Percentiles rank a stretch among this genome's conserved stretches.
phyloP scores from a whole-genome alignment of 441 rosid species.

The Isatis lusitanica region DNA sequence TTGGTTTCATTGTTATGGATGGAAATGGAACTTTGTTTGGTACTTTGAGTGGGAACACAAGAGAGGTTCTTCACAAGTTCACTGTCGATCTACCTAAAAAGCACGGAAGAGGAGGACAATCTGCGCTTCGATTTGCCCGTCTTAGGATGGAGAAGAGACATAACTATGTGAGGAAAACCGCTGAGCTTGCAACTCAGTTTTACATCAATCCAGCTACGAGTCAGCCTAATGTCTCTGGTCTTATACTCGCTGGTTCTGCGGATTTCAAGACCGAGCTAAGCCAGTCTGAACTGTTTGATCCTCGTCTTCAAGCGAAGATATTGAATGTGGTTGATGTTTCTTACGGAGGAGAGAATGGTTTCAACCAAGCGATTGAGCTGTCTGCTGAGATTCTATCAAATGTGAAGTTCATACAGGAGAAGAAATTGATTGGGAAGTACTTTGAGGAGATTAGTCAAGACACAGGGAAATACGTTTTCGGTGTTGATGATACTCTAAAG shows the following conservation, averaged over 20 bases:
- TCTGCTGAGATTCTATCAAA: constrained; percentile 75
- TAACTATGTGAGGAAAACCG: constrained; percentile 87
- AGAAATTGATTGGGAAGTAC: constrained; percentile 88
- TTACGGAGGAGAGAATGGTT: constrained; percentile 90
- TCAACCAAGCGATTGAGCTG: constrained; percentile 88
- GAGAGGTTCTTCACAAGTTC: constrained; percentile 84
- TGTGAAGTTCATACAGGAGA: constrained; percentile 90
- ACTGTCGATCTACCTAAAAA: constrained; percentile 86
- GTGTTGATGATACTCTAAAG: constrained; percentile 81
- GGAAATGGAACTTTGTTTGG: constrained; percentile 53
- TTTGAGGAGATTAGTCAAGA: constrained; percentile 95
- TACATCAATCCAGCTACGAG: constrained; percentile 79
- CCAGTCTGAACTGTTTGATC: constrained; percentile 90
- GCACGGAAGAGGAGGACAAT: constrained; percentile 97
- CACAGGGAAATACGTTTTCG: constrained; percentile 81
- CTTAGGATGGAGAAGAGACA: constrained; percentile 91
- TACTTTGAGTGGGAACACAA: constrained; percentile 43
- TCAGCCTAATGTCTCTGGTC: constrained; percentile 89
- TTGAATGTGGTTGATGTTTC: constrained; percentile 88
- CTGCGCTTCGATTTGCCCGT: constrained; percentile 87
- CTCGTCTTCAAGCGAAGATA: constrained; percentile 84
- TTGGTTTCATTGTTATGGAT: constrained; percentile 82
- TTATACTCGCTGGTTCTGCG: constrained; percentile 90
- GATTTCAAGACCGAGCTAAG: constrained; percentile 93
- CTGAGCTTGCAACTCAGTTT: constrained; percentile 87